These are phyloP conservation scores for Suillus subalutaceus DNA, from an alignment of 768 basidiomycete species.

Conservation along the genomic window DNA sequence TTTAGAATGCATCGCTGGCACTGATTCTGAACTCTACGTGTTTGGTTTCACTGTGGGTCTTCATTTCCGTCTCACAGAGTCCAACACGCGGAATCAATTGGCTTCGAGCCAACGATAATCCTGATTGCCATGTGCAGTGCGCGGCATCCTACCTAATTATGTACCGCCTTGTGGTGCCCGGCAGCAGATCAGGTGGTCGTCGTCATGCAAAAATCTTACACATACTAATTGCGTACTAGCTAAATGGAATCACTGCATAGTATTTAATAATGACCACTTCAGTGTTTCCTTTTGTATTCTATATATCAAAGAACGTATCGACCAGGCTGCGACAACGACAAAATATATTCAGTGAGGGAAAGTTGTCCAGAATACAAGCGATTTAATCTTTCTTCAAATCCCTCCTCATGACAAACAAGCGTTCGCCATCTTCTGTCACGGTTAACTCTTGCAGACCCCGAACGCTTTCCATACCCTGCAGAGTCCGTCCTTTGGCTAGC, in stretches of 20 bases:
- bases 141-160: background rate
- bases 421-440: slow-evolving; percentile 63
- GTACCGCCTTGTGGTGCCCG: background rate
- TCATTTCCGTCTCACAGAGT: slow-evolving; percentile 2
- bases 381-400: slow-evolving; percentile 82
- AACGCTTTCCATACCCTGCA: slow-evolving; percentile 59
- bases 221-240: background rate
- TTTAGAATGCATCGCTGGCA: background rate
- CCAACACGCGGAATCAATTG: background rate
- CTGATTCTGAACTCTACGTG: background rate
- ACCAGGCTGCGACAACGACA: background rate
- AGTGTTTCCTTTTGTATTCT: background rate
- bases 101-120: background rate
- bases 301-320: background rate
- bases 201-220: background rate
- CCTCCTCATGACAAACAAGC: slow-evolving; percentile 73
- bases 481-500: slow-evolving; percentile 65
- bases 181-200: background rate
- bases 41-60: background rate
- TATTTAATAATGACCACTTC: background rate
- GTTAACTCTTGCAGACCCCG: slow-evolving; percentile 67
- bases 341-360: background rate
- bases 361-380: slow-evolving; percentile 9
- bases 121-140: background rate
- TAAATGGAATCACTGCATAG: background rate